Evolutionary conservation across 352 stramenopile genomes (phyloP), one percentile per base, ranked within the genome.

Genomic region (Phytophthora chlamydospora): DNA sequence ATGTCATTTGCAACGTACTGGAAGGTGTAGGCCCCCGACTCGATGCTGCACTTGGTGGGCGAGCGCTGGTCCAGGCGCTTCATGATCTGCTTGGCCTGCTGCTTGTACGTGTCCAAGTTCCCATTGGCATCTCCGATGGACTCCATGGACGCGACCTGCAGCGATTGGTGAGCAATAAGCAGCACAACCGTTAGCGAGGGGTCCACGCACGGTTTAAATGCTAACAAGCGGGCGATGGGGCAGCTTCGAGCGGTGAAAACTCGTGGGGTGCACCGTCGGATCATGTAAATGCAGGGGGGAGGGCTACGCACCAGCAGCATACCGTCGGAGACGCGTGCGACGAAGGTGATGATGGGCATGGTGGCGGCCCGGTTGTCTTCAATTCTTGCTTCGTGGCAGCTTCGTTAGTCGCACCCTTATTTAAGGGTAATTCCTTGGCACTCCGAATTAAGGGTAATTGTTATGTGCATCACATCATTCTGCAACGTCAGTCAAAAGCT

Each of bases 271-370:
- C 34, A 14, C 38, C 11, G 24, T 14, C 21, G 6, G 44, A 17
- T 14, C 2, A 2, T 13, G 0, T n/a, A 2, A 19, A 9, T 46
- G 21, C 32, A 52, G 9, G 16, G 12, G 32, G 31, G 24, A 16
- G 1, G 24, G 19, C 13, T 27, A 55, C 80, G 54, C 48, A 96
- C 87, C 64, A 98, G 84, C 45, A 98, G 76, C 78, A 98, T 96
- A 47, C 94, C 94, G 69, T 98, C 94, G 39, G 88, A 97, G 32
- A 98, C 85, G 56, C 94, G 89, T 62, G 94, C 94, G 7, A 98
- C 81, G 66, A 98, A 97, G 44, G 94, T 98, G 68, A 98, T 93
- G 61, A 97, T 96, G 59, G 94, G 93, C 94, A 98, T 98, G 34
- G 35, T 34, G 12, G 27, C 17, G 14, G 14, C 10, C 4, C 12